These are phyloP conservation scores for Chaetomium sp. DNA, from an alignment of 2,329 filamentous ascomycete genomes.

Conservation along the genomic window DNA sequence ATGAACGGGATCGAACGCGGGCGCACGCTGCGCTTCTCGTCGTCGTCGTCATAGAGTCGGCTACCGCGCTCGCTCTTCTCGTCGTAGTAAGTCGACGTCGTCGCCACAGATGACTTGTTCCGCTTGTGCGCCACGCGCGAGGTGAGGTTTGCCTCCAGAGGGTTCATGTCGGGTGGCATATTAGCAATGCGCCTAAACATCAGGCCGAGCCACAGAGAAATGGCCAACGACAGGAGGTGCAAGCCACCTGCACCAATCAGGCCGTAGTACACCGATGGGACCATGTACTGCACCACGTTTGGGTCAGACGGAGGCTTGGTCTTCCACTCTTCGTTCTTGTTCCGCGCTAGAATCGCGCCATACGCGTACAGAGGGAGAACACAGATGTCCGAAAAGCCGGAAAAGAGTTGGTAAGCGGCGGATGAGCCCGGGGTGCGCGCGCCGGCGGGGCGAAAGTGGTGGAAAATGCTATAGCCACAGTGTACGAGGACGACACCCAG, in stretches of 20 bases:
- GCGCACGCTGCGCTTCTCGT: conserved; percentile 29
- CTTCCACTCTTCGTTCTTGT: conserved; percentile 52
- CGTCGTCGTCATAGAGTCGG: conserved; percentile 38
- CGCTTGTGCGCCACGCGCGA: conserved; percentile 65
- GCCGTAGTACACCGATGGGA: conserved; percentile 61
- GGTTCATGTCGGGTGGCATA: conserved; percentile 92
- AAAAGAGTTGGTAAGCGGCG: conserved; percentile 84
- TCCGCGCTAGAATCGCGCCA: conserved; percentile 41
- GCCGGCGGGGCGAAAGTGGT: conserved; percentile 64
- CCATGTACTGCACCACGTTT: conserved; percentile 50
- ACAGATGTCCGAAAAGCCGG: conserved; percentile 61
- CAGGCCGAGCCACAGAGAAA: conserved; percentile 69
- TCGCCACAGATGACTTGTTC: conserved; percentile 55
- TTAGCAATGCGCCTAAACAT: conserved; percentile 76
- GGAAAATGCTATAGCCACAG: conserved; percentile 72
- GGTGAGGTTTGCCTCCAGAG: conserved; percentile 78
- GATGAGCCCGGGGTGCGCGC: conserved; percentile 71
- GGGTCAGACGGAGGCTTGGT: conserved; percentile 49
- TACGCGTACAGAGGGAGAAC: conserved; percentile 52
- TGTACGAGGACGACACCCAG: conserved; percentile 68
- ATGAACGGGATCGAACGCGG: conserved; percentile 66
- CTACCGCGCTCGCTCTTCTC: conserved; percentile 48
- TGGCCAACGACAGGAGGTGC: conserved; percentile 61
- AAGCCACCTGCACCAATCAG: conserved; percentile 58
- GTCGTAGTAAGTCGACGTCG: conserved; percentile 36